Base-by-base conservation (phyloP, 129 eudicot species). In the Chrysanthemum lavandulifolium region DNA sequence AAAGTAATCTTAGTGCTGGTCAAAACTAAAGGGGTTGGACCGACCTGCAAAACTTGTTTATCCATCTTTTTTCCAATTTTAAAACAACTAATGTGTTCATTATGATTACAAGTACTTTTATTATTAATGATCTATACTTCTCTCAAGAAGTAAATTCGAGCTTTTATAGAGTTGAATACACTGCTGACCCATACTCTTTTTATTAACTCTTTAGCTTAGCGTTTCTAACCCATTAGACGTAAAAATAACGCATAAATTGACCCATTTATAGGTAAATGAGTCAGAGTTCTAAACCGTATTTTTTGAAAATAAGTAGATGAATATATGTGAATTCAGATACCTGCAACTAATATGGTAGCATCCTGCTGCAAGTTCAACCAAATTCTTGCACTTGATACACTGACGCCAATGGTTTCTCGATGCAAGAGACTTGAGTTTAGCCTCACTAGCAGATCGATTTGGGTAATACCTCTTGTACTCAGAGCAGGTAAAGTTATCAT, bases 331-430 rank as follows among this genome's bases (percentile, higher is more conserved):
- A 52, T 12, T 31, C 49, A 1, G 47, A 69, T 83, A 88, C 95
- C 90, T 85, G 88, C 95, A 88, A 47, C 75, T 74, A 5, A 88
- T 85, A 71, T 85, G 95, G 82, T 82, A 82, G 82, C 90, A 88
- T 29, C 95, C 95, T 52, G 15, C 25, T 45, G 73, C 76, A 76
- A 88, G 85, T 55, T 87, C 88, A 68, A 88, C 80, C 82, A 88
- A 72, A 79, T 83, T 79, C 68, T 64, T 76, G 78, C 95, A 88
- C 77, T 69, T 78, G 13, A 60, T 60, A 79, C 95, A 88, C 67
- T 83, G 85, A 29, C 88, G 84, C 95, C 95, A 88, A 29, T 18
- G 80, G 0, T 76, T 81, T 45, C 18, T 49, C 5, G 79, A 48
- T 18, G 95, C 95, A 57, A 88, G 84, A 16, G 73, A 54, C 55